Evolutionary conservation across 1,139 yeast genomes (phyloP).

Genomic region (Wickerhamomyces sp.): DNA sequence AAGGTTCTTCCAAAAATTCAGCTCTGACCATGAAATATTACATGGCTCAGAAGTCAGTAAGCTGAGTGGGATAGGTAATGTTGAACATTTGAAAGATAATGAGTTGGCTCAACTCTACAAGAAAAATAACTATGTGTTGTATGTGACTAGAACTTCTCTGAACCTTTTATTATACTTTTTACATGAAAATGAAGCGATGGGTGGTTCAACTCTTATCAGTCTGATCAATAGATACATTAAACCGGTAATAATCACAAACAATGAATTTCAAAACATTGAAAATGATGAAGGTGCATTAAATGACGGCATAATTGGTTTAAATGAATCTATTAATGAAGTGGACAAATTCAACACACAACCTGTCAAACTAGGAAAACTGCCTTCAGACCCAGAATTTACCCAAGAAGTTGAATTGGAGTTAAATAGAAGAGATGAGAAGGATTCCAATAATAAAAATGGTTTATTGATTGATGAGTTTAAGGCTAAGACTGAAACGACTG

Average conservation of each 20-base stretch:
- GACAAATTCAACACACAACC: slow-evolving; percentile 64
- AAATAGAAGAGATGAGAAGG: slow-evolving; percentile 65
- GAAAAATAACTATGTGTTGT: slow-evolving; percentile 66
- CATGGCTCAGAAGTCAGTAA: slow-evolving; percentile 77
- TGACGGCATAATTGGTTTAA: slow-evolving; percentile 43
- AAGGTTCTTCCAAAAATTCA: slow-evolving; percentile 68
- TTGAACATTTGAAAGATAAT: slow-evolving; percentile 80
- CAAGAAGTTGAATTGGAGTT: slow-evolving; percentile 84
- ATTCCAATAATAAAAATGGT: slow-evolving; percentile 30
- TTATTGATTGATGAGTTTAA: slow-evolving; percentile 43
- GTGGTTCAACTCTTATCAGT: slow-evolving; percentile 84
- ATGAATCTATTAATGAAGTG: slow-evolving; percentile 36
- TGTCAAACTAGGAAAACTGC: slow-evolving; percentile 78
- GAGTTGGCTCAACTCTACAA: slow-evolving; percentile 74
- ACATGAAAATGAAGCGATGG: slow-evolving; percentile 89
- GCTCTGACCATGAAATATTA: slow-evolving; percentile 65
- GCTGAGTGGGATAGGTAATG: slow-evolving; percentile 68
- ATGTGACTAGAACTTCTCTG: slow-evolving; percentile 79
- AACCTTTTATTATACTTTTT: slow-evolving; percentile 80
- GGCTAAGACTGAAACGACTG: slow-evolving; percentile 1
- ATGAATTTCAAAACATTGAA: slow-evolving; percentile 25
- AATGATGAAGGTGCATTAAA: slow-evolving; percentile 56
- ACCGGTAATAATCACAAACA: slow-evolving; percentile 45
- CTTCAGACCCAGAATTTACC: slow-evolving; percentile 78
- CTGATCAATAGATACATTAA: slow-evolving; percentile 83